Evolutionary conservation across 2,329 filamentous ascomycete genomes (phyloP).

Genomic region (Amesomyces nigricolor): DNA sequence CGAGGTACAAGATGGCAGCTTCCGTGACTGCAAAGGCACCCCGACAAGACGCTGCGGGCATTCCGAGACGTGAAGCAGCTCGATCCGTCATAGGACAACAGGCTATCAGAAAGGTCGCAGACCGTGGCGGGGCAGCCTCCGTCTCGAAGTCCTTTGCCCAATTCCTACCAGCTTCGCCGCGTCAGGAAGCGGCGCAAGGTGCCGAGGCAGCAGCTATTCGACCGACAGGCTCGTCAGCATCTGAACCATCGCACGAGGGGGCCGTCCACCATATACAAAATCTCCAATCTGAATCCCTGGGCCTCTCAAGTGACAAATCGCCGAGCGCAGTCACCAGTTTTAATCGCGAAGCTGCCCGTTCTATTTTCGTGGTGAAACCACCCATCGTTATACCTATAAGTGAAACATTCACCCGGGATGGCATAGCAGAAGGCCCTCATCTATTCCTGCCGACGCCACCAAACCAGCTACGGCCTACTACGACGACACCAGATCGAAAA

Average conservation of each 20-base stretch:
- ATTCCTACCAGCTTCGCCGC: neutral
- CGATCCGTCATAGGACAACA: constrained; percentile 13
- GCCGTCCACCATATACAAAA: constrained; percentile 1
- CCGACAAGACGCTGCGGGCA: constrained; percentile 6
- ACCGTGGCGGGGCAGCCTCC: constrained; percentile 2
- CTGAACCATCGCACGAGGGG: constrained; percentile 5
- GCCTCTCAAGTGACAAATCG: neutral
- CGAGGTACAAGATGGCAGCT: constrained; percentile 6
- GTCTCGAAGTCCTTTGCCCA: constrained; percentile 2
- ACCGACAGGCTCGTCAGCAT: constrained; percentile 4
- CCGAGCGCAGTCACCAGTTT: constrained; percentile 7
- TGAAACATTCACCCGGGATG: too few relatives aligned
- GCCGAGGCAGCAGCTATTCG: constrained; percentile 6
- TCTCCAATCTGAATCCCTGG: constrained; percentile 6
- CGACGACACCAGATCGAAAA: constrained; percentile 5
- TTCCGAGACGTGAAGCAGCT: constrained; percentile 13
- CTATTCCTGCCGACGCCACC: neutral
- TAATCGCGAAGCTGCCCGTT: constrained; percentile 13
- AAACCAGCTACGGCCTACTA: constrained; percentile 2
- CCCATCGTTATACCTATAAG: too few relatives aligned
- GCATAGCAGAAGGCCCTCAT: constrained; percentile 6
- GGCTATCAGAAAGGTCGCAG: constrained; percentile 7
- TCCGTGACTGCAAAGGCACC: constrained; percentile 5
- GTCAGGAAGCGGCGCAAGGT: constrained; percentile 4
- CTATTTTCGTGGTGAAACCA: constrained; percentile 15